Base-by-base conservation (phyloP, 2,329 filamentous ascomycete species). In the Hymenoscyphus repandus region DNA sequence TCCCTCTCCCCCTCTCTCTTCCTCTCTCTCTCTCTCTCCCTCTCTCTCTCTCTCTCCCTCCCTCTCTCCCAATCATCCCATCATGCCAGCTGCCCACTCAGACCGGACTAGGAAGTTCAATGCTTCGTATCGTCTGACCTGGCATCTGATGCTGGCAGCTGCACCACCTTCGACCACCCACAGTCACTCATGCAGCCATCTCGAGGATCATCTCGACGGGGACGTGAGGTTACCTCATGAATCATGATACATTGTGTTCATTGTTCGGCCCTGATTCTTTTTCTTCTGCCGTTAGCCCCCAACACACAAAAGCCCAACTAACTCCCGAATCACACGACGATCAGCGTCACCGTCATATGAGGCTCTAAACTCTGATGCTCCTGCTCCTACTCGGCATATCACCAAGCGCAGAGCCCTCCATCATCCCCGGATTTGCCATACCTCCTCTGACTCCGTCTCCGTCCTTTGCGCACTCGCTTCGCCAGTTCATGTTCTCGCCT, bases 81-180 rank as follows among this genome's bases (percentile, higher is more conserved):
- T 11, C n/a, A 40, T 40, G 5, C 38, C n/a, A 40, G 38, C 13
- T 17, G 38, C 38, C 17, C 4, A 3, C 38, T 37, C 34, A 27
- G 22, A 27, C 13, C 12, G 36, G 9, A 38, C 36, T 38, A 18
- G 18, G n/a, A 18, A 18, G 39, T 20, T 27, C 11, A 18, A 20
- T 20, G 22, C 15, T 20, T 44, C 41, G 22, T 44, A 32, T 44
- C 22, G n/a, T 44, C 41, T 44, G 41, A 44, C 41, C 41, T 44
- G 6, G 20, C 22, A 20, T 20, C 18, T 15, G 38, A 15, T n/a
- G n/a, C 13, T 31, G 31, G 22, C 22, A 4, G 7, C 22, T 27
- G 39, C 15, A 42, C 17, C 30, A 27, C 22, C 22, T 27, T 27
- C 22, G 22, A 27, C n/a, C n/a, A n/a, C n/a, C n/a, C n/a, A n/a